phyloP scores from a whole-genome alignment of 371 early-diverging fungal genomes.

The Mortierella sp. region DNA sequence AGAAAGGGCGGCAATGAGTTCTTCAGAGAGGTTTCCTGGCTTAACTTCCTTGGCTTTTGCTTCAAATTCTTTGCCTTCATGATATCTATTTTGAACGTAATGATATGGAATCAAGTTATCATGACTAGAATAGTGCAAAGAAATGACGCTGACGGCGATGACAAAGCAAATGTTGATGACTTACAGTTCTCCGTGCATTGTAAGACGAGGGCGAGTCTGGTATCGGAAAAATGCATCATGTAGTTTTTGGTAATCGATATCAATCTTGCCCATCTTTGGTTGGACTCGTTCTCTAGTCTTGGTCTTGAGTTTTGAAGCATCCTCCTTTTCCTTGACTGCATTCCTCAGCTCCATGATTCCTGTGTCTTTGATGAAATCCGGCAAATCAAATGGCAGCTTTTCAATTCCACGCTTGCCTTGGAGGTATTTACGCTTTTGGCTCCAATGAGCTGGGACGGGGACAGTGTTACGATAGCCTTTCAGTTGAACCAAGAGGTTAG shows the following conservation, averaged over 20 bases:
- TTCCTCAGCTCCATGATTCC: slow-evolving; percentile 97
- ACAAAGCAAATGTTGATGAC: slow-evolving; percentile 25
- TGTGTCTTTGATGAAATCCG: slow-evolving; percentile 97
- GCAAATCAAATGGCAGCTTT: slow-evolving; percentile 95
- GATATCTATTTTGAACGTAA: slow-evolving; percentile 73
- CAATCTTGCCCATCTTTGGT: slow-evolving; percentile 97
- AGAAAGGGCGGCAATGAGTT: slow-evolving; percentile 87
- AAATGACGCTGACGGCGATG: neutral
- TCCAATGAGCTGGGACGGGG: slow-evolving; percentile 98
- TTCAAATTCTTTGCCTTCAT: slow-evolving; percentile 98
- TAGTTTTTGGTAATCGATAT: slow-evolving; percentile 95
- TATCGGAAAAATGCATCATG: slow-evolving; percentile 98
- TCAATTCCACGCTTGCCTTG: slow-evolving; percentile 96
- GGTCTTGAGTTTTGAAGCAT: slow-evolving; percentile 80
- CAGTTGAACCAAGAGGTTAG: slow-evolving; percentile 88
- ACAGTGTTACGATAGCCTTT: slow-evolving; percentile 95
- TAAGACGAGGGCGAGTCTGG: slow-evolving; percentile 89
- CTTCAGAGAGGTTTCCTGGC: slow-evolving; percentile 92
- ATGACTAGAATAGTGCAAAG: neutral
- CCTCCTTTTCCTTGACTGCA: slow-evolving; percentile 89
- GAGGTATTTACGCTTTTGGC: slow-evolving; percentile 94
- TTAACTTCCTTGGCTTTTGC: slow-evolving; percentile 88
- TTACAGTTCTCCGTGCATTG: slow-evolving; percentile 91
- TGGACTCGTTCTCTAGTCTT: slow-evolving; percentile 91
- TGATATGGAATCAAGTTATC: neutral